Evolutionary conservation across 2,329 filamentous ascomycete genomes (phyloP).

Genomic region (Berkeleyomyces basicola): DNA sequence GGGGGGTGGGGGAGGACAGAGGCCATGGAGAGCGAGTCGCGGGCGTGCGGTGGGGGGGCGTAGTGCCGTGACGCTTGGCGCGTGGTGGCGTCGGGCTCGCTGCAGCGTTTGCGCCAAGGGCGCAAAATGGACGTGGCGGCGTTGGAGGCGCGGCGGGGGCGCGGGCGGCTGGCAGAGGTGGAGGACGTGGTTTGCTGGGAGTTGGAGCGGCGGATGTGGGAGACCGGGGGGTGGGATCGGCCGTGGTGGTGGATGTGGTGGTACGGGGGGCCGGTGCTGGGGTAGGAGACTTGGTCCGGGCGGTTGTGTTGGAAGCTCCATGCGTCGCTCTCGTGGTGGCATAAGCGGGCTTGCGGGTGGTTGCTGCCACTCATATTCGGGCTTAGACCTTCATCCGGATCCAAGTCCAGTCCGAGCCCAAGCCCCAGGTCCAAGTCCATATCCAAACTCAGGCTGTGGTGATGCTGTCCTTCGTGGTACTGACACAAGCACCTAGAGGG

Average conservation of each 20-base stretch:
- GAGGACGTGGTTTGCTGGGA: neutral
- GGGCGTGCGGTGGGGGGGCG: neutral
- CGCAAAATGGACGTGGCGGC: conserved; percentile 5
- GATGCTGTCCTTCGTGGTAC: neutral
- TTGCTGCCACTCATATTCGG: neutral
- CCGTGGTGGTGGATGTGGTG: neutral
- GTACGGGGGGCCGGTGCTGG: neutral
- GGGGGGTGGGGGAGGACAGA: neutral
- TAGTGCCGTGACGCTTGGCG: neutral
- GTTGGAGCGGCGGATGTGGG: neutral
- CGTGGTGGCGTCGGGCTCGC: neutral
- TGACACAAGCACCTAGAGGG: conserved; percentile 7
- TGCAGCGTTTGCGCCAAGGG: conserved; percentile 6
- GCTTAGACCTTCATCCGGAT: neutral
- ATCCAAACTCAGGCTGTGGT: neutral
- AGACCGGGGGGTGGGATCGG: neutral
- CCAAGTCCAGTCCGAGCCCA: neutral
- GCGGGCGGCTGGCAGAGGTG: neutral
- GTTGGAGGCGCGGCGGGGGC: conserved; percentile 6
- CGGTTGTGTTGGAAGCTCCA: neutral
- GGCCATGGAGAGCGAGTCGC: neutral
- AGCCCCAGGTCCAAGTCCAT: neutral
- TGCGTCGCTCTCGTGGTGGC: neutral
- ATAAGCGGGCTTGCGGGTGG: neutral
- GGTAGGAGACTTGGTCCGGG: neutral